Evolutionary conservation across 2,329 filamentous ascomycete genomes (phyloP).

Genomic region (Sporothrix protearum): DNA sequence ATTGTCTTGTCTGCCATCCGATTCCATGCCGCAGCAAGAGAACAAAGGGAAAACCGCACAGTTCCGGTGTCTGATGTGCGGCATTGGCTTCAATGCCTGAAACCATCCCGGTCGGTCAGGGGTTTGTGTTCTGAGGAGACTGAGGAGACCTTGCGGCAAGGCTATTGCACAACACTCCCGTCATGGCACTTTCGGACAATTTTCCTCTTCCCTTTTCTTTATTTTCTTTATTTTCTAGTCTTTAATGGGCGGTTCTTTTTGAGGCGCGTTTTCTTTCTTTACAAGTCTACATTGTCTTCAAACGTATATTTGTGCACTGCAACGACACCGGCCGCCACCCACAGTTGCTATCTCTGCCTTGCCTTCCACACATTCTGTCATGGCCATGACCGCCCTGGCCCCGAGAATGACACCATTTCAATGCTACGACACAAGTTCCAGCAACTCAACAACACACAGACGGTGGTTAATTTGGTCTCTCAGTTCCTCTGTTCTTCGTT

Average conservation of each 20-base stretch:
- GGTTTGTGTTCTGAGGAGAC: not conserved
- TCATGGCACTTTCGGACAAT: not conserved
- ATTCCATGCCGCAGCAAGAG: not conserved
- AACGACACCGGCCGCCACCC: not conserved
- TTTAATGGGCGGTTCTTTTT: not conserved
- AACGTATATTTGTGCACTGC: not conserved
- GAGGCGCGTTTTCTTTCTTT: not conserved
- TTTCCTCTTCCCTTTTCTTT: not conserved
- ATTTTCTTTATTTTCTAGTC: not conserved
- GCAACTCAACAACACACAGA: not conserved
- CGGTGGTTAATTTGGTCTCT: not conserved
- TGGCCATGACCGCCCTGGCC: no score
- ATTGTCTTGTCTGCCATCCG: not conserved
- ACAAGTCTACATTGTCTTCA: no score
- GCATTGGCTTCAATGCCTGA: not conserved
- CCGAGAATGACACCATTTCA: not conserved
- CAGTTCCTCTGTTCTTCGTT: not conserved
- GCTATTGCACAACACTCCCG: not conserved
- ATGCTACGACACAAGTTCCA: not conserved
- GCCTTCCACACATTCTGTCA: no score
- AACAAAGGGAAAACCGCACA: not conserved
- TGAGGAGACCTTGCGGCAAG: not conserved
- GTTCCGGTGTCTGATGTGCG: conserved; percentile 18
- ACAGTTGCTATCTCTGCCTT: not conserved
- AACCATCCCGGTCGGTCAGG: conserved; percentile 10